Percentiles rank a stretch among this genome's conserved stretches.
Conservation (phyloP, 805 yeast species). For the Candida pini region DNA sequence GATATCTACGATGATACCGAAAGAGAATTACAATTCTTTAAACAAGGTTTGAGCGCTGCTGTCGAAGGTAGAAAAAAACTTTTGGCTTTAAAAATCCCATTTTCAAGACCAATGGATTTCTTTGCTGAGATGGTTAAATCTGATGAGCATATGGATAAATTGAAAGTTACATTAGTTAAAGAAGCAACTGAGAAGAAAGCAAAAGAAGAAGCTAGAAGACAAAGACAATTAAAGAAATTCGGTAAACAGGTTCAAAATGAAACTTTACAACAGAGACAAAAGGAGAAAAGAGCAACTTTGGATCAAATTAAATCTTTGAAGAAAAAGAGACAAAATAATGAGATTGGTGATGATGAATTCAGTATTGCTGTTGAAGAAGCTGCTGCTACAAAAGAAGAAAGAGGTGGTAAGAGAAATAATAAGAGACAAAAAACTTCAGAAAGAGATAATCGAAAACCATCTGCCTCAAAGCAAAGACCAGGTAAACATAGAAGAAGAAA, state of each 20-base stretch:
- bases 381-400: constrained; percentile 51
- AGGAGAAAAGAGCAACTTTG: constrained; percentile 84
- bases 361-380: constrained; percentile 92
- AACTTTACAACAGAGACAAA: constrained; percentile 87
- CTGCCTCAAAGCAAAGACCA: constrained; percentile 38
- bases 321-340: constrained; percentile 78
- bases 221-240: constrained; percentile 90
- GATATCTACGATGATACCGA: constrained; percentile 95
- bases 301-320: constrained; percentile 88
- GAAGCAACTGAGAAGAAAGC: constrained; percentile 82
- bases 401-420: constrained; percentile 32
- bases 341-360: constrained; percentile 68
- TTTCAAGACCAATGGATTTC: constrained; percentile 89
- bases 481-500: constrained; percentile 51
- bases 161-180: constrained; percentile 71
- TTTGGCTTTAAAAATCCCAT: constrained; percentile 71
- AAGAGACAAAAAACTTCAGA: constrained; percentile 54
- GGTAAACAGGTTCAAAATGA: constrained; percentile 97
- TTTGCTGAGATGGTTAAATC: constrained; percentile 98
- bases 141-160: constrained; percentile 96
- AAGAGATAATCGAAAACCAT: constrained; percentile 43
- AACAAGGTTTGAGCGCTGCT: constrained; percentile 87
- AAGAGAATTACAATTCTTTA: constrained; percentile 91
- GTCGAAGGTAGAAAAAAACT: constrained; percentile 61
- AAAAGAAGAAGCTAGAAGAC: constrained; percentile 87